Evolutionary conservation across 1,284 basidiomycete genomes (phyloP).

Genomic region (Malassezia yamatoensis): DNA sequence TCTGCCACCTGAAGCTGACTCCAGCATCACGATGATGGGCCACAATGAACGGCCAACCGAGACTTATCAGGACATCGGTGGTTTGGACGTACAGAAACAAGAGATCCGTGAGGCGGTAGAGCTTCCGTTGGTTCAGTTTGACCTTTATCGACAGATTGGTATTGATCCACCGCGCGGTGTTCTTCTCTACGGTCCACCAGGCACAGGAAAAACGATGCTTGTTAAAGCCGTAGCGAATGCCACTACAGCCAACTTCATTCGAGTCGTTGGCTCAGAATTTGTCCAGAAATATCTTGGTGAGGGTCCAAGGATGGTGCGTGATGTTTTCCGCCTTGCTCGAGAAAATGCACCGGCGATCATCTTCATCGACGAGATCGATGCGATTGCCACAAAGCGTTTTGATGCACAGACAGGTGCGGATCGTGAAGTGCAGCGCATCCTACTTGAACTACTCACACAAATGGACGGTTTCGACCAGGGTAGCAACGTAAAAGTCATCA

Average conservation of each 20-base stretch:
- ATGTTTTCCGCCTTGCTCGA: conserved; percentile 92
- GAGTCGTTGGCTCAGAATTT: conserved; percentile 95
- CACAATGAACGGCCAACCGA: conserved; percentile 63
- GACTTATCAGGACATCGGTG: conserved; percentile 62
- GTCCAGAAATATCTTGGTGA: conserved; percentile 99
- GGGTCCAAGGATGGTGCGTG: conserved; percentile 97
- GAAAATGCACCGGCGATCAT: conserved; percentile 98
- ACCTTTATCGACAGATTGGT: conserved; percentile 97
- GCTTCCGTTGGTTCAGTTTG: conserved; percentile 83
- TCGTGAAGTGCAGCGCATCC: conserved; percentile 94
- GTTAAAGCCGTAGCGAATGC: conserved; percentile 97
- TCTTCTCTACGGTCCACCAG: conserved; percentile 70
- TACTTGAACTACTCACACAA: conserved; percentile 95
- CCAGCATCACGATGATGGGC: conserved; percentile 65
- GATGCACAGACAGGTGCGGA: conserved; percentile 99
- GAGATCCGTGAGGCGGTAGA: conserved; percentile 98
- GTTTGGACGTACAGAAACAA: conserved; percentile 96
- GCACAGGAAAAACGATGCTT: conserved; percentile 77
- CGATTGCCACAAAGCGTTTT: conserved; percentile 98
- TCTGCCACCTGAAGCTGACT: conserved; percentile 95
- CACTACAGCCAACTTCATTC: conserved; percentile 92
- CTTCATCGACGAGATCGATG: conserved; percentile 99
- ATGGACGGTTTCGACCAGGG: conserved; percentile 99
- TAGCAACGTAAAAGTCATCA: conserved; percentile 85
- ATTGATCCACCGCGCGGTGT: conserved; percentile 93